Conservation (phyloP, 345 rosid species). For the Moringa oleifera region DNA sequence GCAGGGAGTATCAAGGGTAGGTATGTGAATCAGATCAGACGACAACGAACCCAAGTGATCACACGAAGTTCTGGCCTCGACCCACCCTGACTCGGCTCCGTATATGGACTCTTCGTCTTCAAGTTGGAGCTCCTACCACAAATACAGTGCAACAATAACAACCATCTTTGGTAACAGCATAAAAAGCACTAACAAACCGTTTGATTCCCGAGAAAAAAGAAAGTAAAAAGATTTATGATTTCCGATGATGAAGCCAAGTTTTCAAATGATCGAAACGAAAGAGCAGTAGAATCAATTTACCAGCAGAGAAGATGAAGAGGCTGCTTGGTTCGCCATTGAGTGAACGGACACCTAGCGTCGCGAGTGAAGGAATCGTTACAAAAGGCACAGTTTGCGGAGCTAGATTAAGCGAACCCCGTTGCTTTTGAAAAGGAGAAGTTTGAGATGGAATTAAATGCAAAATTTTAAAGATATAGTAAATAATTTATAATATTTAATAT, state of each 20-base stretch:
- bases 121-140: constrained; percentile 21
- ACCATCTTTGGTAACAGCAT: not conserved
- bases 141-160: not conserved
- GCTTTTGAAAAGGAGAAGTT: no score
- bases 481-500: no score
- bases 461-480: no score
- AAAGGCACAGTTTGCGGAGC: no score
- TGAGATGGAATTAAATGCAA: no score
- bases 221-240: not conserved
- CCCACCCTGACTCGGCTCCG: constrained; percentile 90
- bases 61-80: constrained; percentile 71
- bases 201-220: not conserved
- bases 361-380: no score
- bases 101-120: constrained; percentile 35
- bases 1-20: constrained; percentile 68
- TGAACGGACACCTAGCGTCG: not conserved
- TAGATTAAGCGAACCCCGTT: no score
- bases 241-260: no score
- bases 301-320: constrained; percentile 26
- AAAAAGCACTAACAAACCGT: not conserved
- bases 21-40: constrained; percentile 57
- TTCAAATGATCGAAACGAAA: not conserved
- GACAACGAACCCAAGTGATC: constrained; percentile 68
- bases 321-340: constrained; percentile 16
- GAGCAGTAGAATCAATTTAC: constrained; percentile 6